Evolutionary conservation across 169 alveolate species (phyloP).

Genomic region (Theileria equi): DNA sequence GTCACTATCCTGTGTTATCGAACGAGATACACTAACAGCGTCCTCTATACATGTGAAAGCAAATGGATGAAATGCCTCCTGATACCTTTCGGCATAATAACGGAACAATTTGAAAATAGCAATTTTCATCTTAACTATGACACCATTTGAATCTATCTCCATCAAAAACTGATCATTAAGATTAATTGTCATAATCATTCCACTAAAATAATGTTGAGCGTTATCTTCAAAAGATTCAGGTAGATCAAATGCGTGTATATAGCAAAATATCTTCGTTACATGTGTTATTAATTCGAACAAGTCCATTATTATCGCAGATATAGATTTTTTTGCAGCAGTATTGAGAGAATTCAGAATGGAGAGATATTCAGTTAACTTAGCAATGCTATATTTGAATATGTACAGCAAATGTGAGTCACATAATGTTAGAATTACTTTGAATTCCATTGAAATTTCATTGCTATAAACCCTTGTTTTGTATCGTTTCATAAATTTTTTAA

Average conservation of each 20-base stretch:
- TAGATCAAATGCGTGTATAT: constrained; percentile 56
- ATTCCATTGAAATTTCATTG: constrained; percentile 43
- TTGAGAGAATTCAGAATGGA: not conserved
- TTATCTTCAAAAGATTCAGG: constrained; percentile 65
- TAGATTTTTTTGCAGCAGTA: not conserved
- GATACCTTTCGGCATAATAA: constrained; percentile 63
- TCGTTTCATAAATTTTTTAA: constrained; percentile 47
- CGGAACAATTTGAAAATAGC: constrained; percentile 47
- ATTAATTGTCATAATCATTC: constrained; percentile 36
- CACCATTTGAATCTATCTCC: constrained; percentile 33
- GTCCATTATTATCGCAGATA: constrained; percentile 33
- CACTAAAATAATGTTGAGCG: constrained; percentile 44
- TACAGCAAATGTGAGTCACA: constrained; percentile 45
- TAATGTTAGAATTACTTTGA: constrained; percentile 47
- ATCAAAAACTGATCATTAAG: constrained; percentile 28
- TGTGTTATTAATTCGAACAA: constrained; percentile 30
- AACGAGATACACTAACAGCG: constrained; percentile 34
- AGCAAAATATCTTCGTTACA: constrained; percentile 44
- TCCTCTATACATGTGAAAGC: constrained; percentile 58
- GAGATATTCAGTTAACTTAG: constrained; percentile 37
- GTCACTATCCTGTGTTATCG: constrained; percentile 21
- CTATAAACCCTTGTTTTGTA: constrained; percentile 48
- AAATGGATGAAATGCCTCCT: constrained; percentile 55
- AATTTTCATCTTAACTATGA: constrained; percentile 24
- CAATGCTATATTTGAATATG: constrained; percentile 23